These are phyloP conservation scores for Conticribra guillardii DNA, from an alignment of 108 stramenopile species.

Conservation along the genomic window DNA sequence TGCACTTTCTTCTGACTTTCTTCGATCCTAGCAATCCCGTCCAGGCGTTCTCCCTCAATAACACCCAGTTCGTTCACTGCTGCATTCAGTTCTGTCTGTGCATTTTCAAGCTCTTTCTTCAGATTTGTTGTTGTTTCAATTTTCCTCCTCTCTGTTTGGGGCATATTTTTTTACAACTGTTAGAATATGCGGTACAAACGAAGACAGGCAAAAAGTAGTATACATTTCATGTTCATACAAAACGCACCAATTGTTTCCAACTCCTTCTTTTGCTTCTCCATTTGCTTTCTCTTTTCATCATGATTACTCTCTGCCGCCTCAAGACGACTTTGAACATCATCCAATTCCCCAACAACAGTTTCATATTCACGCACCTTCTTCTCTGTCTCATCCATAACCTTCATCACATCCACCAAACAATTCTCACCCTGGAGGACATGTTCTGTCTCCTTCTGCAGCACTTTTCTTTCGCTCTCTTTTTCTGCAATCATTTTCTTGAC, in stretches of 20 bases:
- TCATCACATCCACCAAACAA: conserved; percentile 23
- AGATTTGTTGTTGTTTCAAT: conserved; percentile 46
- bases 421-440: conserved; percentile 34
- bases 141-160: conserved; percentile 23
- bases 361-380: conserved; percentile 33
- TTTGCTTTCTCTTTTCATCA: conserved; percentile 35
- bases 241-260: conserved; percentile 38
- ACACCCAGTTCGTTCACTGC: conserved; percentile 56
- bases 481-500: conserved; percentile 40
- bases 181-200: neutral
- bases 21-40: conserved; percentile 77
- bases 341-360: conserved; percentile 33
- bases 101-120: conserved; percentile 34
- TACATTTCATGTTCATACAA: neutral
- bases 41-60: conserved; percentile 81
- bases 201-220: neutral
- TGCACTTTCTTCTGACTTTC: conserved; percentile 71
- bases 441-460: conserved; percentile 35
- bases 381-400: conserved; percentile 33
- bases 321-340: conserved; percentile 42
- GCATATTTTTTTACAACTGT: neutral
- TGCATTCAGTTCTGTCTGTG: conserved; percentile 46
- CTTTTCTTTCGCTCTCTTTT: conserved; percentile 51
- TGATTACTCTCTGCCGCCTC: conserved; percentile 35
- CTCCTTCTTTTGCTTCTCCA: conserved; percentile 10